These are phyloP conservation scores for Aquilaria yunnanensis DNA, from an alignment of 345 rosid genomes.

Conservation along the genomic window DNA sequence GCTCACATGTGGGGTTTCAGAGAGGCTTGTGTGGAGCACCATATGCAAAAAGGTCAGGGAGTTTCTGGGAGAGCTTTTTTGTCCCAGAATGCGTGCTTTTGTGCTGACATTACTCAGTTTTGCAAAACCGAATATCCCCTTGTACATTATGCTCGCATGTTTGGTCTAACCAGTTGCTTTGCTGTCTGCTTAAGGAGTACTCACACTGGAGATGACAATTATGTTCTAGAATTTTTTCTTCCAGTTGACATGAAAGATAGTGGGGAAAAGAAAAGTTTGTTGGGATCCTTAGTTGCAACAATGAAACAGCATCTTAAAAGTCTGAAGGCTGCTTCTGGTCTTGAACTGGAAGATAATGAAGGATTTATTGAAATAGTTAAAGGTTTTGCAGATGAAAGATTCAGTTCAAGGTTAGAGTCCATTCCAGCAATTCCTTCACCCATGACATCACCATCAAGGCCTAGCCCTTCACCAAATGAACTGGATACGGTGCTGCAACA, in stretches of 20 bases:
- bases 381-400: slow-evolving; percentile 39
- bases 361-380: slow-evolving; percentile 57
- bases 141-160: slow-evolving; percentile 97
- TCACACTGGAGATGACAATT: slow-evolving; percentile 77
- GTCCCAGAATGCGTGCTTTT: slow-evolving; percentile 73
- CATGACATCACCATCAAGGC: slow-evolving; percentile 26
- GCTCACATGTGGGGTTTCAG: slow-evolving; percentile 94
- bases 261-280: slow-evolving; percentile 44
- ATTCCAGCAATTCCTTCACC: slow-evolving; percentile 28
- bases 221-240: slow-evolving; percentile 80
- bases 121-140: slow-evolving; percentile 88
- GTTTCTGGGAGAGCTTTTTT: slow-evolving; percentile 85
- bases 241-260: slow-evolving; percentile 43
- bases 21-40: slow-evolving; percentile 93
- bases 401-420: slow-evolving; percentile 42
- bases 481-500: slow-evolving; percentile 17
- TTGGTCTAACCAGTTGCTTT: slow-evolving; percentile 63
- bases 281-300: slow-evolving; percentile 63
- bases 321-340: slow-evolving; percentile 72
- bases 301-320: slow-evolving; percentile 78
- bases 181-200: slow-evolving; percentile 77
- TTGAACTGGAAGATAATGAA: slow-evolving; percentile 44
- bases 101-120: slow-evolving; percentile 56
- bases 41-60: slow-evolving; percentile 92
- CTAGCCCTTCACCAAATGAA: slow-evolving; percentile 19